Conservation (phyloP, 1,284 basidiomycete genomes). For the Heterobasidion parviporum region DNA sequence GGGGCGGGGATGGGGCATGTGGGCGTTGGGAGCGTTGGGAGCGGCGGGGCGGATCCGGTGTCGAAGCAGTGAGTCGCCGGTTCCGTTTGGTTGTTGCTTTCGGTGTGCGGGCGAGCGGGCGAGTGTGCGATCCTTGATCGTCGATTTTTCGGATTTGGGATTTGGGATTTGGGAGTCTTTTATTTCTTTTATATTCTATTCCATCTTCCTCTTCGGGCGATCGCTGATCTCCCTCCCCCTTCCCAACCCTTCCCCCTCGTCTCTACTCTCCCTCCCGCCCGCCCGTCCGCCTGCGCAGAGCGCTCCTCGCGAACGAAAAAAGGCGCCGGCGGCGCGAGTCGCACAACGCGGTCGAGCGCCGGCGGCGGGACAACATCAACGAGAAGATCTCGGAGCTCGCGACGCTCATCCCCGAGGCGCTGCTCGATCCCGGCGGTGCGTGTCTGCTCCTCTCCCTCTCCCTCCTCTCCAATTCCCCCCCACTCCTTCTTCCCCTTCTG, state of each 20-base stretch:
- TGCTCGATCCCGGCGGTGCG: slow-evolving; percentile 54
- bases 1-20: not conserved
- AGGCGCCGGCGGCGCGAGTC: slow-evolving; percentile 71
- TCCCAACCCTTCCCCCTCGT: too few relatives aligned
- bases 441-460: slow-evolving; percentile 3
- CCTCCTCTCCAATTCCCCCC: too few relatives aligned
- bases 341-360: slow-evolving; percentile 86
- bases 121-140: too few relatives aligned
- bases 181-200: not conserved
- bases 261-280: too few relatives aligned
- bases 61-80: slow-evolving; percentile 31
- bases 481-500: too few relatives aligned
- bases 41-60: slow-evolving; percentile 25
- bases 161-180: too few relatives aligned
- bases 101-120: too few relatives aligned
- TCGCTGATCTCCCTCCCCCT: not conserved
- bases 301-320: slow-evolving; percentile 63
- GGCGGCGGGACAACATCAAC: slow-evolving; percentile 87
- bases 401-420: slow-evolving; percentile 77
- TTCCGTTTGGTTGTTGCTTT: too few relatives aligned
- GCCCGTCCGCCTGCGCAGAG: slow-evolving; percentile 17
- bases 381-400: slow-evolving; percentile 89
- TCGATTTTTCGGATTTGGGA: too few relatives aligned
- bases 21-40: slow-evolving; percentile 13
- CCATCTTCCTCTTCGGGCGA: not conserved